Evolutionary conservation across 1,139 yeast genomes (phyloP), one percentile per base, ranked within the genome.

Genomic region (Yarrowia galli): DNA sequence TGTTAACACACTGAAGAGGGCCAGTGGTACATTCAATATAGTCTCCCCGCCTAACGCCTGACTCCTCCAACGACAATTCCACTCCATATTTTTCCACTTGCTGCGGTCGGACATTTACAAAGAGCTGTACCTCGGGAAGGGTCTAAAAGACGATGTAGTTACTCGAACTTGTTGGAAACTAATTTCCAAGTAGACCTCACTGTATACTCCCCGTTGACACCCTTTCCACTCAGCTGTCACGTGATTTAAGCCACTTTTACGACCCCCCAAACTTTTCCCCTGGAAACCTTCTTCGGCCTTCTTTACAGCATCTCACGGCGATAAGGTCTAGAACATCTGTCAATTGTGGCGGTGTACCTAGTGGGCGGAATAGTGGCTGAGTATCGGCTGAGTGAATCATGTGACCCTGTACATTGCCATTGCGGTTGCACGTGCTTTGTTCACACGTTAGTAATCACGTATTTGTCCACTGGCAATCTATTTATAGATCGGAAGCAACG

Each of bases 241-340:
- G 35, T 28, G 23, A 25, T 18, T 12, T 20, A 40, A 12, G 56
- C 56, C 12, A 15, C 18, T 18, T 46, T 25, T 20, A 2, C 46
- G 8, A 7, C 46, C 46, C 12, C 16, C 20, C 3, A n/a, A 18
- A 4, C 15, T 7, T 16, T 7, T 2, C 45, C 22, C 51, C 32
- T 25, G 6, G 15, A 23, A 46, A 45, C 49, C 51, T 46, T 46
- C 38, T 16, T 18, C 54, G n/a, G 54, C 54, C 28, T 51, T 51
- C 58, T 22, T 32, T 32, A 32, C 54, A 49, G 32, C 38, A 25
- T 32, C 22, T 20, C n/a, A 51, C 58, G 58, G 58, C 58, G 58
- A 51, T 51, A 51, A 51, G 42, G 58, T 51, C 58, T 51, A 36
- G 58, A 22, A 35, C 28, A 18, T 22, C 40, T 32, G 13, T n/a